Base-by-base conservation (phyloP, 768 basidiomycete species). In the Dacryopinax primogenitus region DNA sequence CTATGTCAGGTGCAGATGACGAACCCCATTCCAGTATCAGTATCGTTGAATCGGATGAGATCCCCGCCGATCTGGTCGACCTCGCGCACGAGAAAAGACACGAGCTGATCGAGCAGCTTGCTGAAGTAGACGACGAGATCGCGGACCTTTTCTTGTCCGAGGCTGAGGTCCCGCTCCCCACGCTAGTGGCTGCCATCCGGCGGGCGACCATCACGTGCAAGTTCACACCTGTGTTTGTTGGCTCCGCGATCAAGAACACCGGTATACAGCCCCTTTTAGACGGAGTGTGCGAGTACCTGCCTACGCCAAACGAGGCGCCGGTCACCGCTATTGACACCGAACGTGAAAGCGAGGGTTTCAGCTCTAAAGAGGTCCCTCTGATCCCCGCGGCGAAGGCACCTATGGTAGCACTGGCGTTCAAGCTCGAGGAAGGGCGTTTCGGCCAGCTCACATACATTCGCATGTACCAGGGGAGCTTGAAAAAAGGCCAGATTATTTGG, bases 381-480 rank as follows among this genome's bases (percentile, higher is more conserved):
- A 79, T 81, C 9, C 92, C 94, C 33, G 93, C 93, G 7, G 84
- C 90, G 0, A 82, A 84, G 32, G 90, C 90, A 0, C 91, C 94
- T 2, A 80, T 98, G 32, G 88, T 99, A 66, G 94, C 90, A 7
- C 78, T 99, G 62, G 96, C 96, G 13, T 99, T 99, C 83, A 99
- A 99, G 78, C 80, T 99, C 47, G 96, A 99, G 75, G 96, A 99
- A 78, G 94, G 95, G 2, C 82, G 90, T 26, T 99, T 90, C 72
- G 96, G 96, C 11, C 96, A 99, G 76, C 77, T 99, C 72, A 99
- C 96, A 0, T 99, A 99, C 75, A 93, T 99, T 85, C 81, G 96
- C 21, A 90, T 99, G 64, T 99, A 99, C 71, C 96, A 98, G 74
- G 96, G 96, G 33, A 90, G 84, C 37, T 75, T 99, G 74, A 92